Conservation (phyloP, 1,284 basidiomycete genomes). For the Fomes fomentarius region DNA sequence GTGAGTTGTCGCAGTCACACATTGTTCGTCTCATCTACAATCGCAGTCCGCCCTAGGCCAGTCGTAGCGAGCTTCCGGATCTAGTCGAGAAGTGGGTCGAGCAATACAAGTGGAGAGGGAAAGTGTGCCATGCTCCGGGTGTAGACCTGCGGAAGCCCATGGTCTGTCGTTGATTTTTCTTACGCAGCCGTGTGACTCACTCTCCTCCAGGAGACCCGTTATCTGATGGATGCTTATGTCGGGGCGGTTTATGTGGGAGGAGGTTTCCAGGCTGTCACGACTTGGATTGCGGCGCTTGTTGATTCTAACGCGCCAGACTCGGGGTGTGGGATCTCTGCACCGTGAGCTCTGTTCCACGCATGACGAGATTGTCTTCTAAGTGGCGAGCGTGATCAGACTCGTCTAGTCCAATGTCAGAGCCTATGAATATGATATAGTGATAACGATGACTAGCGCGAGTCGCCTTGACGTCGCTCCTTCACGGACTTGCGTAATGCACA, state of each 20-base stretch:
- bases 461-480: no score
- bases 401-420: no score
- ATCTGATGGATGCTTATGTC: constrained; percentile 67
- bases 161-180: constrained; percentile 40
- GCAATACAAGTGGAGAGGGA: constrained; percentile 58
- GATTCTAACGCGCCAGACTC: constrained; percentile 43
- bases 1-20: constrained; percentile 38
- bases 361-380: no score
- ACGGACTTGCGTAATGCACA: no score
- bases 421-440: no score
- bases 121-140: constrained; percentile 57
- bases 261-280: constrained; percentile 52
- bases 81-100: constrained; percentile 61
- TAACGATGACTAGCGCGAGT: no score
- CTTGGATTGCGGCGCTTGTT: constrained; percentile 51
- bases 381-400: no score
- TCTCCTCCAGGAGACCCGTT: constrained; percentile 52
- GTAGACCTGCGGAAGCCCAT: constrained; percentile 44
- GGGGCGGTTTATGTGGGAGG: constrained; percentile 63
- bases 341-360: no score
- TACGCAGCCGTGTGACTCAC: constrained; percentile 15
- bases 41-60: constrained; percentile 33
- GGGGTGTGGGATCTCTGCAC: no score
- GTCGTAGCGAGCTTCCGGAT: constrained; percentile 36
- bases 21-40: constrained; percentile 17